A percentile compares a stretch with the other conserved stretches of the same genome.
These are phyloP conservation scores for Suhomyces bribrorum DNA, from an alignment of 1,139 yeast genomes.

Conservation along the genomic window DNA sequence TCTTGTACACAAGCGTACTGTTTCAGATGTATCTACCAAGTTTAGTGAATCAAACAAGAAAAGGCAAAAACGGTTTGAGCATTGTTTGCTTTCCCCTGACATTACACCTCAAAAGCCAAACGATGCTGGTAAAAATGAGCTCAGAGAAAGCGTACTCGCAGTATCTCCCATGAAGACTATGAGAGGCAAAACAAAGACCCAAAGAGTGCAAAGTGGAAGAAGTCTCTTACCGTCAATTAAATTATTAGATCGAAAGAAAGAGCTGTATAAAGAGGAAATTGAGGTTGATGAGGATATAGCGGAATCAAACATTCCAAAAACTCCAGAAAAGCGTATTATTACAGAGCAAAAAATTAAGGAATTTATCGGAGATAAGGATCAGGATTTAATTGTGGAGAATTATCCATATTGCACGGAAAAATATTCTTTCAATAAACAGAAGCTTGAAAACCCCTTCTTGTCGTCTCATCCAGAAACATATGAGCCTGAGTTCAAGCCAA, in stretches of 20 bases:
- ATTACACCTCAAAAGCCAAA: slow-evolving; percentile 14
- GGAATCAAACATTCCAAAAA: not conserved
- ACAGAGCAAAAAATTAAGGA: slow-evolving; percentile 11
- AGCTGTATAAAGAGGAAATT: slow-evolving; percentile 4
- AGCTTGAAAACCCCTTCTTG: slow-evolving; percentile 19
- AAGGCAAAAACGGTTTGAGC: slow-evolving; percentile 11
- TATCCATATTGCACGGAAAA: too few relatives aligned
- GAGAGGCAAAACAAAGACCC: slow-evolving; percentile 11
- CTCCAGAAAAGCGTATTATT: slow-evolving; percentile 12
- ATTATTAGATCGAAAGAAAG: slow-evolving; percentile 1
- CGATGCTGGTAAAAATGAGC: slow-evolving; percentile 3
- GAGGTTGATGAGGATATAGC: slow-evolving; percentile 4
- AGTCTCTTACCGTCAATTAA: slow-evolving; percentile 12
- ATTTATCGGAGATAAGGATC: slow-evolving; percentile 17
- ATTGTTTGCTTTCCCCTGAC: slow-evolving; percentile 11
- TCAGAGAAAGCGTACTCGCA: slow-evolving; percentile 11
- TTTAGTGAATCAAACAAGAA: slow-evolving; percentile 1
- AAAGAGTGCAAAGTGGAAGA: slow-evolving; percentile 15
- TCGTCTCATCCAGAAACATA: not conserved
- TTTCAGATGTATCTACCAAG: too few relatives aligned
- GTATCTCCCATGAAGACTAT: slow-evolving; percentile 9
- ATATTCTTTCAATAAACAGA: too few relatives aligned
- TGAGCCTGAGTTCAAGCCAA: not conserved
- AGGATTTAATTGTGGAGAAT: too few relatives aligned
- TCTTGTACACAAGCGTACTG: not conserved